phyloP scores from a whole-genome alignment of 2,329 filamentous ascomycete species.

The Raffaelea deltoideospora region DNA sequence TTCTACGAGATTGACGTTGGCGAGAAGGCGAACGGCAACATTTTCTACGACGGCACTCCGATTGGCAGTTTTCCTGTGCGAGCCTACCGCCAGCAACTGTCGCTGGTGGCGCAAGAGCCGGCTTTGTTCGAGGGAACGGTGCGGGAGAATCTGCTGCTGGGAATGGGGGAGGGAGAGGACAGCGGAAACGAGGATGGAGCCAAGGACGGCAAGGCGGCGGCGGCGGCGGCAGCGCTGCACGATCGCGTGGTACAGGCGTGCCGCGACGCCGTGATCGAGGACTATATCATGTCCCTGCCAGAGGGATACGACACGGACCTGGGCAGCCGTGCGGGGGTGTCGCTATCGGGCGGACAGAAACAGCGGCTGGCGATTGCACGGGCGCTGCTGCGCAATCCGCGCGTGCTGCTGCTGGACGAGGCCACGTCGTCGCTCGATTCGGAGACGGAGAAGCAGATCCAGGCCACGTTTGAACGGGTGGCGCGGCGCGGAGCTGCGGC shows the following conservation, averaged over 20 bases:
- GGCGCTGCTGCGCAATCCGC: conserved; percentile 45
- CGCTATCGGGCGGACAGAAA: conserved; percentile 77
- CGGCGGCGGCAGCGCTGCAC: no score
- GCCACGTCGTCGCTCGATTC: conserved; percentile 44
- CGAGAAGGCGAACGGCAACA: conserved; percentile 44
- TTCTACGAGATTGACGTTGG: conserved; percentile 65
- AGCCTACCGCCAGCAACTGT: conserved; percentile 48
- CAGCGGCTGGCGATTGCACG: conserved; percentile 88
- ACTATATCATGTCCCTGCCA: conserved; percentile 53
- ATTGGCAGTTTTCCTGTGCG: conserved; percentile 43
- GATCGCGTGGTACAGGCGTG: conserved; percentile 36
- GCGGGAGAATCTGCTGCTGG: conserved; percentile 54
- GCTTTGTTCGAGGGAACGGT: conserved; percentile 56
- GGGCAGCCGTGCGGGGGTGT: conserved; percentile 51
- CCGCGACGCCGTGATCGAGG: conserved; percentile 51
- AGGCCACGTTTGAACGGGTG: conserved; percentile 51
- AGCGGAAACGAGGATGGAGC: conserved; percentile 28
- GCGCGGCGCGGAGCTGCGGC: no score
- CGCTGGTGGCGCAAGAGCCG: conserved; percentile 61
- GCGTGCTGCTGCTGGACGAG: conserved; percentile 34
- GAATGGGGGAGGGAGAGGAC: conserved; percentile 31
- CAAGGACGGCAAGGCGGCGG: conserved; percentile 18
- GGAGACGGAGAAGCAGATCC: conserved; percentile 43
- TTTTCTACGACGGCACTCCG: conserved; percentile 48
- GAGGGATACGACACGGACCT: conserved; percentile 53